These are phyloP conservation scores for Zymoseptoria passerinii DNA, from an alignment of 2,329 filamentous ascomycete genomes.

Conservation along the genomic window DNA sequence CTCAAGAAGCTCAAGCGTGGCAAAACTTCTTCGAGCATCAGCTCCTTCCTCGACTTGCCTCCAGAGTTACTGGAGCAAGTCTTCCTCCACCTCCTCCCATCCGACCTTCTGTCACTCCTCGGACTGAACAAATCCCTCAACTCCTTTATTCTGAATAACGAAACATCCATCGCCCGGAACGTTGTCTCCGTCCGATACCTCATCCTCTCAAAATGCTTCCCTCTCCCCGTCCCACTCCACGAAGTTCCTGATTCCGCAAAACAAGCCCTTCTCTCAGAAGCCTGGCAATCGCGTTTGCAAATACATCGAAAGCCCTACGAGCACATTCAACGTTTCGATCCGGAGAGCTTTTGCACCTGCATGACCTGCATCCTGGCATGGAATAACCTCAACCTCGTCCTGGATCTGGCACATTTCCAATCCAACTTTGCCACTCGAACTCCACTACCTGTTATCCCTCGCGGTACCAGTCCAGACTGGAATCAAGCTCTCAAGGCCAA, in stretches of 20 bases:
- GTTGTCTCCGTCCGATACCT: slow-evolving; percentile 44
- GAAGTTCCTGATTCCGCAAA: slow-evolving; percentile 19
- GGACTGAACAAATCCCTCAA: slow-evolving; percentile 37
- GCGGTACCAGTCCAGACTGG: slow-evolving; percentile 44
- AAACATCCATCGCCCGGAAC: slow-evolving; percentile 35
- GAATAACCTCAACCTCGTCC: slow-evolving; percentile 47
- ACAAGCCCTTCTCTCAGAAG: slow-evolving; percentile 32
- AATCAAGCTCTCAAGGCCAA: slow-evolving; percentile 39
- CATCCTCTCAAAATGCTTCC: slow-evolving; percentile 45
- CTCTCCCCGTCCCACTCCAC: slow-evolving; percentile 42
- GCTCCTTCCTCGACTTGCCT: slow-evolving; percentile 42
- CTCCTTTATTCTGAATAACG: slow-evolving; percentile 39
- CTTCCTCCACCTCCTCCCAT: slow-evolving; percentile 40
- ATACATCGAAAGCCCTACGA: slow-evolving; percentile 47
- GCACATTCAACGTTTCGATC: slow-evolving; percentile 43
- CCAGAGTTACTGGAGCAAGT: slow-evolving; percentile 46
- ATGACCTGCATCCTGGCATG: slow-evolving; percentile 49
- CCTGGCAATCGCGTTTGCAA: slow-evolving; percentile 37
- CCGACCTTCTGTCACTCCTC: slow-evolving; percentile 43
- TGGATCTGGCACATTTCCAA: slow-evolving; percentile 53
- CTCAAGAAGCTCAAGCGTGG: slow-evolving; percentile 32
- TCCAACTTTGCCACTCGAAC: slow-evolving; percentile 42
- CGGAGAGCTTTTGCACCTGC: slow-evolving; percentile 47
- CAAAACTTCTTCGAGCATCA: slow-evolving; percentile 25
- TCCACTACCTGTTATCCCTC: slow-evolving; percentile 45